Conservation (phyloP, 148 eudicot genomes). For the Rhododendron henanense region DNA sequence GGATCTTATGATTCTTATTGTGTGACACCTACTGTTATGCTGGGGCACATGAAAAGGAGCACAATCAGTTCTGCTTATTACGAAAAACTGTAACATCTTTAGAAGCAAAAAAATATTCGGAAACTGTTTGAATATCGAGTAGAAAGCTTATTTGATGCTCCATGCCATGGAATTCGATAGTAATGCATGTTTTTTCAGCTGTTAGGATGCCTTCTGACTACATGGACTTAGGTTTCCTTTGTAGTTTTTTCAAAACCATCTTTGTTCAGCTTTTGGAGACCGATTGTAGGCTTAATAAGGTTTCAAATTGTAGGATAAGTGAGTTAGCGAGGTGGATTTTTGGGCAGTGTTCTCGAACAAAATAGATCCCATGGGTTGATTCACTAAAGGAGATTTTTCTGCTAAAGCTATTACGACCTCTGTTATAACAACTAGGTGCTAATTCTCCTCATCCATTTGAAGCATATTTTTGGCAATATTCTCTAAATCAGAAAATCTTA, state of each 20-base stretch:
- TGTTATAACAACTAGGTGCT: not conserved
- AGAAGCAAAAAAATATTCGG: not conserved
- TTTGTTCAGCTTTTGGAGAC: not conserved
- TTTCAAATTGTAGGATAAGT: not conserved
- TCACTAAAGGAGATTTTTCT: not conserved
- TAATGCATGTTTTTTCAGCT: not conserved
- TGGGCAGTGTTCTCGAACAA: not conserved
- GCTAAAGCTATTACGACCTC: not conserved
- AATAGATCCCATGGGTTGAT: not conserved
- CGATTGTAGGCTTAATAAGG: not conserved
- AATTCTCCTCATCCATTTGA: not conserved
- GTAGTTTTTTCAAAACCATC: not conserved
- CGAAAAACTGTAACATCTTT: not conserved
- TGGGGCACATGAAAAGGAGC: not conserved
- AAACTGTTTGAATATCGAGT: not conserved
- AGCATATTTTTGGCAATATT: not conserved
- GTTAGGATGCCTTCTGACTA: not conserved
- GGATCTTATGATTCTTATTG: not conserved
- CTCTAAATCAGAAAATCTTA: not conserved
- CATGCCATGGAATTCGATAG: not conserved
- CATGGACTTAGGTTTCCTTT: not conserved
- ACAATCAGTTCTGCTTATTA: not conserved
- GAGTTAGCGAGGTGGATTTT: not conserved
- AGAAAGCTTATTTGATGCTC: conserved; percentile 2
- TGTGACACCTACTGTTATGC: not conserved